A percentile compares a stretch with the other conserved stretches of the same genome.
phyloP scores from a whole-genome alignment of 371 early-diverging fungal genomes.

The Mortierella sp. region DNA sequence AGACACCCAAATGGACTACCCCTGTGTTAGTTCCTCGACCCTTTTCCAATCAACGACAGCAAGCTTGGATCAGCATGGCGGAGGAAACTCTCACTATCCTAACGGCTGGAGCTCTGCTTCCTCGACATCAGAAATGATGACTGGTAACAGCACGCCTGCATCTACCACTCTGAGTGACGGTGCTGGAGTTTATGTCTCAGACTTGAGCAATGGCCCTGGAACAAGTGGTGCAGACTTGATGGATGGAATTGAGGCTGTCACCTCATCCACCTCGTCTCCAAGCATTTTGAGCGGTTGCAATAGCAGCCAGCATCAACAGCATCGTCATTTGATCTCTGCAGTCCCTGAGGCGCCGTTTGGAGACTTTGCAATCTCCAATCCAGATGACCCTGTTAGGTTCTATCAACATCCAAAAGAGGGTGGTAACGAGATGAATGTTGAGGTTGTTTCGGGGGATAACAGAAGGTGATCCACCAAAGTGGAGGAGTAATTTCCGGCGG shows the following conservation, averaged over 20 bases:
- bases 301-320: constrained; percentile 2
- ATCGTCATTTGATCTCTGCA: constrained; percentile 16
- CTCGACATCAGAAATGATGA: constrained; percentile 16
- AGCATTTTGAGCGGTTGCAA: neutral
- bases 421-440: neutral
- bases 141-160: constrained; percentile 1
- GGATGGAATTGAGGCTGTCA: constrained; percentile 32
- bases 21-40: constrained; percentile 2
- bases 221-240: constrained; percentile 7
- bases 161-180: neutral
- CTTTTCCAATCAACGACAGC: neutral
- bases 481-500: constrained; percentile 2
- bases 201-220: neutral
- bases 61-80: neutral
- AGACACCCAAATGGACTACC: constrained; percentile 5
- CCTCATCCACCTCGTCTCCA: neutral
- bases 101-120: constrained; percentile 30
- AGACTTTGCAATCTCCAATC: constrained; percentile 4
- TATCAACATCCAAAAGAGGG: constrained; percentile 1
- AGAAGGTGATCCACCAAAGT: neutral
- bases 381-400: constrained; percentile 12
- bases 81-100: neutral
- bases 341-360: constrained; percentile 32
- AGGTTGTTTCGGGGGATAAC: neutral
- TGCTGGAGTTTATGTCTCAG: neutral